Conservation (phyloP, 768 basidiomycete genomes). For the Mycena olivaceomarginata region DNA sequence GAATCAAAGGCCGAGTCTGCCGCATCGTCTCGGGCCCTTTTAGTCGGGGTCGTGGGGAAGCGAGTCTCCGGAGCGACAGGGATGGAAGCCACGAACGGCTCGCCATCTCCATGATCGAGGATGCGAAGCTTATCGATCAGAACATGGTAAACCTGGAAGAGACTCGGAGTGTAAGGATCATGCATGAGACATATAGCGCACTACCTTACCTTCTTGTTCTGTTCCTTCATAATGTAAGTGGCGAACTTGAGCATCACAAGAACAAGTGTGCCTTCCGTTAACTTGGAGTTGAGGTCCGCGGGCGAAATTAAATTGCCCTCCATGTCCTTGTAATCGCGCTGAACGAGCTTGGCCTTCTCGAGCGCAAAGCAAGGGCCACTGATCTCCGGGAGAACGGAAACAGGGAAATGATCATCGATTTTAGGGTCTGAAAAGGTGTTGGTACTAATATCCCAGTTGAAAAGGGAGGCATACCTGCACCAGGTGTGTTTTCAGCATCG, state of each 20-base stretch:
- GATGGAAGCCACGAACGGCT: not conserved
- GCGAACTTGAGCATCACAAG: too few relatives aligned
- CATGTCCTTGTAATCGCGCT: not conserved
- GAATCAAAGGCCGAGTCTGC: not conserved
- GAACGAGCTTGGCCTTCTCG: not conserved
- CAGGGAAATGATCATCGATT: too few relatives aligned
- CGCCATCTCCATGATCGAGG: not conserved
- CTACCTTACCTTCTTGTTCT: not conserved
- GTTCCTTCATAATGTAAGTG: too few relatives aligned
- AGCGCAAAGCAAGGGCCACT: not conserved
- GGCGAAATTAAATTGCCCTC: not conserved
- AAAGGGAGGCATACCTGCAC: too few relatives aligned
- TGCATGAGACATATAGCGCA: not conserved
- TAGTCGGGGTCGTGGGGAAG: not conserved
- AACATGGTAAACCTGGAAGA: not conserved
- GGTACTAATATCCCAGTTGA: too few relatives aligned
- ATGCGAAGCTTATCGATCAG: not conserved
- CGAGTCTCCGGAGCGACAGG: not conserved
- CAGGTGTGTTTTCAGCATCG: too few relatives aligned
- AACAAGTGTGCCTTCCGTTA: too few relatives aligned
- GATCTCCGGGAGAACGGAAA: not conserved
- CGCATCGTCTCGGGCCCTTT: not conserved
- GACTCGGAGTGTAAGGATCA: not conserved
- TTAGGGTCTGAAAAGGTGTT: too few relatives aligned
- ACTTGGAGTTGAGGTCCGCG: not conserved